These are phyloP conservation scores for Chaetomiaceae sp. DNA, from an alignment of 2,329 filamentous ascomycete genomes.

Conservation along the genomic window DNA sequence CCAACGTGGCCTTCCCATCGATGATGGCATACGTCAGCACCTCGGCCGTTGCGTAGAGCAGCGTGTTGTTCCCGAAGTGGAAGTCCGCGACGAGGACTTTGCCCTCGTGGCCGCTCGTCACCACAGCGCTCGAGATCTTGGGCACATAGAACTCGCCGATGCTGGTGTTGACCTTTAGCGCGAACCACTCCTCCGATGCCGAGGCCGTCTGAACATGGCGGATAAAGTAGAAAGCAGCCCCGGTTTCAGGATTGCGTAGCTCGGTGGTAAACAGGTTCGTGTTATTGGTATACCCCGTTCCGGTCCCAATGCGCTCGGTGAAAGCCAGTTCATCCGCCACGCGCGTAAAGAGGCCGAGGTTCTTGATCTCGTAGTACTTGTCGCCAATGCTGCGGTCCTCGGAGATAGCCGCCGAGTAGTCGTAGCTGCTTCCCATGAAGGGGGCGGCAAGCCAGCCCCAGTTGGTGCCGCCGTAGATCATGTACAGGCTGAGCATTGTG, in stretches of 20 bases:
- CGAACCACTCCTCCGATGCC: not conserved
- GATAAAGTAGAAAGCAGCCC: not conserved
- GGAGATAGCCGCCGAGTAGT: slow-evolving; percentile 2
- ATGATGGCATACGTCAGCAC: not conserved
- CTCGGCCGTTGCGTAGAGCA: slow-evolving; percentile 1
- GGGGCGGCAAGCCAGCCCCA: slow-evolving; percentile 4
- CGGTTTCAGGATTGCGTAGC: not conserved
- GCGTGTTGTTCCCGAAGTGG: not conserved
- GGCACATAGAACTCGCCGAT: slow-evolving; percentile 3
- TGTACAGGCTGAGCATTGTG: slow-evolving; percentile 3
- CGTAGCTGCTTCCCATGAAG: slow-evolving; percentile 2
- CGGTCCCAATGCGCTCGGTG: not conserved
- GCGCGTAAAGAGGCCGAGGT: not conserved
- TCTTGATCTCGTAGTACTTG: slow-evolving; percentile 8
- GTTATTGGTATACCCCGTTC: not conserved
- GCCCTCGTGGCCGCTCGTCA: not conserved
- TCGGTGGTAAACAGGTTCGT: not conserved
- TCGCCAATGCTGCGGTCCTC: slow-evolving; percentile 1
- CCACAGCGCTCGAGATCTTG: not conserved
- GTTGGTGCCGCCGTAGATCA: slow-evolving; percentile 7
- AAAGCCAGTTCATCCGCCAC: not conserved
- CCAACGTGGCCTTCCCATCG: not conserved
- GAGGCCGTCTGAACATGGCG: not conserved
- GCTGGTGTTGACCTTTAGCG: not conserved
- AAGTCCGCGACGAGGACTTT: not conserved